Evolutionary conservation across 257 asterid genomes (phyloP).

Genomic region (Solanum chilense): DNA sequence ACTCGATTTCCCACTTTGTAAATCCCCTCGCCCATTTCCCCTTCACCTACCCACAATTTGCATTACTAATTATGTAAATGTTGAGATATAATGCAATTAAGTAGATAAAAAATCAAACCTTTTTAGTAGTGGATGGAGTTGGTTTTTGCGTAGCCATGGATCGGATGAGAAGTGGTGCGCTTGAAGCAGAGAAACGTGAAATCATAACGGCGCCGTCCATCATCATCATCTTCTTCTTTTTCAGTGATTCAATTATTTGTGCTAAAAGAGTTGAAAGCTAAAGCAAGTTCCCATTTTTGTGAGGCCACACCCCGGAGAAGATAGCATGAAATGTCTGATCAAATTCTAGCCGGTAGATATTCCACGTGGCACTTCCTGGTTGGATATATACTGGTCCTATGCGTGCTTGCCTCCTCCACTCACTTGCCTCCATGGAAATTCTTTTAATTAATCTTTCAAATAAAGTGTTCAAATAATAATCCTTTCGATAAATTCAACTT

Average conservation of each 20-base stretch:
- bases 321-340: not conserved
- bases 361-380: conserved; percentile 19
- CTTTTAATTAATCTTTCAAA: not conserved
- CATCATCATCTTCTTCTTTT: not conserved
- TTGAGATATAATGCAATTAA: not conserved
- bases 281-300: not conserved
- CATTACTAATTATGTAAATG: not conserved
- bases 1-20: not conserved
- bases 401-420: not conserved
- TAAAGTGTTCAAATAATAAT: not conserved
- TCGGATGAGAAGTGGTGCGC: conserved; percentile 35
- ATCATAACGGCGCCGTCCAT: conserved; percentile 19
- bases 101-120: conserved; percentile 19
- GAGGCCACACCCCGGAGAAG: not conserved
- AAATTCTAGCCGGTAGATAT: not conserved
- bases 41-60: not conserved
- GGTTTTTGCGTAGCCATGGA: conserved; percentile 72
- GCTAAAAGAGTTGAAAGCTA: not conserved
- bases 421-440: not conserved
- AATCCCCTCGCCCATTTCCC: not conserved
- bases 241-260: not conserved
- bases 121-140: conserved; percentile 35
- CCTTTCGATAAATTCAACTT: not conserved
- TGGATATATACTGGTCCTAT: not conserved
- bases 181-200: conserved; percentile 14